Percentiles rank a stretch among this genome's conserved stretches.
Evolutionary conservation across 768 basidiomycete genomes (phyloP).

Genomic region (Lentinus tigrinus): DNA sequence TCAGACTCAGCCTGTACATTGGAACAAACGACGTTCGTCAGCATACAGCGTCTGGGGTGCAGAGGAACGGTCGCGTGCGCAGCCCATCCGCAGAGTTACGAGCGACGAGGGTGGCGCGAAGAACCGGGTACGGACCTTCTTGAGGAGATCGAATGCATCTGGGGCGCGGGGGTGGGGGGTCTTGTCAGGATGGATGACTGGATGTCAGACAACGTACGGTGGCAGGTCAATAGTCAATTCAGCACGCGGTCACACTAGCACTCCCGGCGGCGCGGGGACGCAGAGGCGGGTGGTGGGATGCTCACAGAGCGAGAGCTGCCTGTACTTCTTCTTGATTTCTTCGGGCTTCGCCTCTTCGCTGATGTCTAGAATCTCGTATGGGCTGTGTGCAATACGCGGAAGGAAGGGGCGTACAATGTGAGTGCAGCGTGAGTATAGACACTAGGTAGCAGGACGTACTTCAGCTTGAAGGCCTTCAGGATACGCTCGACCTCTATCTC

Average conservation of each 20-base stretch:
- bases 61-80: not conserved
- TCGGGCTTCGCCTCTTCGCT: constrained; percentile 66
- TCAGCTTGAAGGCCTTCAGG: constrained; percentile 92
- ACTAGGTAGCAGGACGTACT: constrained; percentile 52
- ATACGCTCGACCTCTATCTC: constrained; percentile 91
- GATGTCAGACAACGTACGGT: constrained; percentile 42
- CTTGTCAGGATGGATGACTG: constrained; percentile 99
- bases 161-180: constrained; percentile 82
- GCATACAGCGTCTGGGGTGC: not conserved
- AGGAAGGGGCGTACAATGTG: not conserved
- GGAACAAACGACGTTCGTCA: constrained; percentile 1
- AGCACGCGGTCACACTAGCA: not conserved
- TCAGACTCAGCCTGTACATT: constrained; percentile 84
- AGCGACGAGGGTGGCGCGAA: not conserved
- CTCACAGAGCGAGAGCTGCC: constrained; percentile 82
- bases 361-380: constrained; percentile 92
- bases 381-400: constrained; percentile 61
- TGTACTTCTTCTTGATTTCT: constrained; percentile 88
- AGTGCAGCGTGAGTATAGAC: not conserved
- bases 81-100: not conserved
- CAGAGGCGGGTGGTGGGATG: constrained; percentile 16
- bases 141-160: constrained; percentile 91
- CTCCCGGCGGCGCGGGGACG: not conserved
- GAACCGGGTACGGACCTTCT: constrained; percentile 60
- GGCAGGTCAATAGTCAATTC: constrained; percentile 13